Conservation (phyloP, 768 basidiomycete genomes). For the Hericium alpestre region DNA sequence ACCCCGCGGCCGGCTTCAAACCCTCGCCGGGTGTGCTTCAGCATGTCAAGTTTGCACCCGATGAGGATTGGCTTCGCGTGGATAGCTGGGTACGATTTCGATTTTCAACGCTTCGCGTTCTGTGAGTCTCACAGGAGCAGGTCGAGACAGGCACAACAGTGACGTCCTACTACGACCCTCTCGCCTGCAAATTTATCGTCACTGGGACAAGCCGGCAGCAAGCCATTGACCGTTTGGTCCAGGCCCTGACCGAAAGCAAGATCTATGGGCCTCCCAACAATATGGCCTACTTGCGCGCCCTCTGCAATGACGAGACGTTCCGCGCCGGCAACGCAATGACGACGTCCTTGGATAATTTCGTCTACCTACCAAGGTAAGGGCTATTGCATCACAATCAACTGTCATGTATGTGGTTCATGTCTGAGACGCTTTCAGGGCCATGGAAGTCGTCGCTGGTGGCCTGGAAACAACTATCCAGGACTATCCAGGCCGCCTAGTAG, state of each 20-base stretch:
- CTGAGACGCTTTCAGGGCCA: constrained; percentile 22
- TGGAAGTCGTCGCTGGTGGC: constrained; percentile 45
- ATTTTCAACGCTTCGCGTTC: too few species aligned
- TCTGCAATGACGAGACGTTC: constrained; percentile 32
- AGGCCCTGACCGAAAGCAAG: constrained; percentile 28
- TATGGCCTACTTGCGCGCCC: constrained; percentile 35
- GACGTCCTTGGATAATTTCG: constrained; percentile 34
- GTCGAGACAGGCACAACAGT: constrained; percentile 34
- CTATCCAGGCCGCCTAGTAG: constrained; percentile 39
- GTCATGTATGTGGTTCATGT: not conserved
- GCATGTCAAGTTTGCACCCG: constrained; percentile 27
- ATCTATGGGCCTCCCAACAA: constrained; percentile 56
- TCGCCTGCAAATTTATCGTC: constrained; percentile 52
- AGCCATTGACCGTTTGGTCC: constrained; percentile 32
- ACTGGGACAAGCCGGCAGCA: constrained; percentile 34
- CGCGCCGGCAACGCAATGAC: constrained; percentile 36
- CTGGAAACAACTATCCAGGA: constrained; percentile 52
- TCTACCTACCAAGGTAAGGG: constrained; percentile 31
- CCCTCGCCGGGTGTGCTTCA: constrained; percentile 59
- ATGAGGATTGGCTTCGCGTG: constrained; percentile 44
- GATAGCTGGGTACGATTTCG: constrained; percentile 40
- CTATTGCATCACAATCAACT: constrained; percentile 3
- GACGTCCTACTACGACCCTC: constrained; percentile 46
- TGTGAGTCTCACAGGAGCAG: not conserved
- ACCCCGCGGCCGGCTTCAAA: constrained; percentile 43